Evolutionary conservation across 2,329 filamentous ascomycete genomes (phyloP).

Genomic region (Penicillium frequentans): DNA sequence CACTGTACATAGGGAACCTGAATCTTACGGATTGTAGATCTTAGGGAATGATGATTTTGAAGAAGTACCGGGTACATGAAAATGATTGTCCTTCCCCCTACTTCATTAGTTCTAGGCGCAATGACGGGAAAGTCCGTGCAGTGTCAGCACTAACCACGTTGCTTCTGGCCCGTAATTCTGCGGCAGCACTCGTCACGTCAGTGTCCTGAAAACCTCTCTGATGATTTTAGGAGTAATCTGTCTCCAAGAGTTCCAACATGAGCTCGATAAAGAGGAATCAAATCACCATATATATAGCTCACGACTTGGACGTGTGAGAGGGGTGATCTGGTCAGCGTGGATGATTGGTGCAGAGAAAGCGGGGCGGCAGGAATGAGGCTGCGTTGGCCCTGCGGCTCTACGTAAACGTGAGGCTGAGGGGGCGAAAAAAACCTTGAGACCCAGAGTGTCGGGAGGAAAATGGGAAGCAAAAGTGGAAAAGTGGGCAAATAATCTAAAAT

Average conservation of each 20-base stretch:
- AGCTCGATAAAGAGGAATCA: not conserved
- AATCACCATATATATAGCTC: no score
- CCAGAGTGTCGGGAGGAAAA: not conserved
- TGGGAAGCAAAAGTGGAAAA: not conserved
- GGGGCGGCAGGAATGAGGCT: slow-evolving; percentile 17
- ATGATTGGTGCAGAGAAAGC: slow-evolving; percentile 1
- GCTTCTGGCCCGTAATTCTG: slow-evolving; percentile 5
- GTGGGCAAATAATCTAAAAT: not conserved
- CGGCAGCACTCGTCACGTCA: slow-evolving; percentile 10
- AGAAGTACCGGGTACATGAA: not conserved
- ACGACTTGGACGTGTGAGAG: not conserved
- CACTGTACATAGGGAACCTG: no score
- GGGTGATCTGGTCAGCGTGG: not conserved
- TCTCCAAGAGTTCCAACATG: not conserved
- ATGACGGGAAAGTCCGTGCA: not conserved
- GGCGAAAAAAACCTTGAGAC: not conserved
- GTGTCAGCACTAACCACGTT: slow-evolving; percentile 16
- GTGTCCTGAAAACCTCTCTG: not conserved
- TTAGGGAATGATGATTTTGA: not conserved
- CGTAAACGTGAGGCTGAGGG: slow-evolving; percentile 18
- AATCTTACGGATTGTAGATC: not conserved
- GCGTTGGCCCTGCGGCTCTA: slow-evolving; percentile 18
- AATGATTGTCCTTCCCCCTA: not conserved
- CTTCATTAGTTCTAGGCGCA: not conserved
- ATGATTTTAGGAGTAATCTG: not conserved